Conservation (phyloP, 108 stramenopile genomes). For the Cyclostephanos tholiformis region DNA sequence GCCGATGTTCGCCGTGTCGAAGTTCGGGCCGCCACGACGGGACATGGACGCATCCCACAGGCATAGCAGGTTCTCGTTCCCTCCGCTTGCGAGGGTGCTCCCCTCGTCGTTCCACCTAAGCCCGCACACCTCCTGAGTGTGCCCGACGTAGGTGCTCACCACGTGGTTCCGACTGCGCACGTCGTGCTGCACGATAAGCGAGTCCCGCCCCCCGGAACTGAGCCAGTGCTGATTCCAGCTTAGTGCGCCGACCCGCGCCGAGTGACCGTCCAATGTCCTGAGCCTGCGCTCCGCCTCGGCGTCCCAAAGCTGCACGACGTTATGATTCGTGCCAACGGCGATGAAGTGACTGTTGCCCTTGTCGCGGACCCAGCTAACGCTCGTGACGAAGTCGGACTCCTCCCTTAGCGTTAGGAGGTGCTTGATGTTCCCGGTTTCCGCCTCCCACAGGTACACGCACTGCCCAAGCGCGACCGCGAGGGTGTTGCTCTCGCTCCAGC, state of each 20-base stretch:
- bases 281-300: slow-evolving; percentile 63
- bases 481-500: slow-evolving; percentile 92
- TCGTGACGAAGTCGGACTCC: slow-evolving; percentile 92
- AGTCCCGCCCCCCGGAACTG: slow-evolving; percentile 88
- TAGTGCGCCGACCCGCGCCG: slow-evolving; percentile 90
- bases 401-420: slow-evolving; percentile 85
- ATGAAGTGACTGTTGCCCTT: slow-evolving; percentile 58
- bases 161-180: slow-evolving; percentile 77
- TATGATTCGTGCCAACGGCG: slow-evolving; percentile 73
- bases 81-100: slow-evolving; percentile 93
- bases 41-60: slow-evolving; percentile 95
- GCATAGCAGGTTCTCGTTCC: slow-evolving; percentile 98
- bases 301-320: slow-evolving; percentile 80
- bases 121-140: slow-evolving; percentile 90
- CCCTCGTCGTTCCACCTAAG: slow-evolving; percentile 92
- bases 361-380: slow-evolving; percentile 82
- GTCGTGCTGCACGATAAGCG: slow-evolving; percentile 94
- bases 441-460: slow-evolving; percentile 99
- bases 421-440: slow-evolving; percentile 92
- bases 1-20: slow-evolving; percentile 29
- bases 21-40: slow-evolving; percentile 12
- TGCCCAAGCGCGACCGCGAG: slow-evolving; percentile 96
- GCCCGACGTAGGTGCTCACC: slow-evolving; percentile 65
- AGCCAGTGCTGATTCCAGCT: slow-evolving; percentile 96
- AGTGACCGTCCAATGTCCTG: slow-evolving; percentile 88